phyloP scores from a whole-genome alignment of 2,329 filamentous ascomycete genomes.

The Alternaria triticina region DNA sequence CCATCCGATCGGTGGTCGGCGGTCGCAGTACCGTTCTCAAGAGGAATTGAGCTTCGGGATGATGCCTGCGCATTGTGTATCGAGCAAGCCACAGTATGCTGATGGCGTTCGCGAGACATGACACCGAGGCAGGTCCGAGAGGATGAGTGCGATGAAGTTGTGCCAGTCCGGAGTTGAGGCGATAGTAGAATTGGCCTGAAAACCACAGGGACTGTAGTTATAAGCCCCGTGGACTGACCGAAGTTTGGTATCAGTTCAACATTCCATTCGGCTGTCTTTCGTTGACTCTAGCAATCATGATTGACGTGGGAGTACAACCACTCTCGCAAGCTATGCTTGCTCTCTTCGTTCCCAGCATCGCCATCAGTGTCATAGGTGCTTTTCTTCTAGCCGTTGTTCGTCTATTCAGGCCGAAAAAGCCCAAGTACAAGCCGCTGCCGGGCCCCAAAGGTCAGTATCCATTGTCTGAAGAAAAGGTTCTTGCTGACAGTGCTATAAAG shows the following conservation, averaged over 20 bases:
- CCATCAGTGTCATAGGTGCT: not conserved
- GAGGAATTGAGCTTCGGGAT: not conserved
- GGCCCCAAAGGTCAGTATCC: not conserved
- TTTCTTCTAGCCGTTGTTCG: constrained; percentile 1
- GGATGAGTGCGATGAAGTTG: not conserved
- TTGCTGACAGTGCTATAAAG: not conserved
- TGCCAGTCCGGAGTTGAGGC: not conserved
- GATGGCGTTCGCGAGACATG: not conserved
- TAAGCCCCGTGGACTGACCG: not conserved
- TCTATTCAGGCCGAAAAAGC: not conserved
- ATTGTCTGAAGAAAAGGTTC: too few relatives aligned
- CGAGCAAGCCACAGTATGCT: not conserved
- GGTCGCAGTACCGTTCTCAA: not conserved
- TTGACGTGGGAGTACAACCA: not conserved
- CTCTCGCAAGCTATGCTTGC: constrained; percentile 1
- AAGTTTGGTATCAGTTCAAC: not conserved
- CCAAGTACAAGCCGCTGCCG: not conserved
- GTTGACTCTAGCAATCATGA: not conserved
- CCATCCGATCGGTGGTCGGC: not conserved
- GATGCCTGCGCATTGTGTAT: not conserved
- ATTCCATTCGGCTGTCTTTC: not conserved
- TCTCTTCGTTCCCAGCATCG: not conserved
- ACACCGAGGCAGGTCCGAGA: not conserved
- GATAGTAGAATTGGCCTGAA: not conserved
- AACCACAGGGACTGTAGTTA: not conserved